Percentiles rank a stretch among this genome's conserved stretches.
Evolutionary conservation across 768 basidiomycete genomes (phyloP).

Genomic region (Trichaptum fuscoviolaceum): DNA sequence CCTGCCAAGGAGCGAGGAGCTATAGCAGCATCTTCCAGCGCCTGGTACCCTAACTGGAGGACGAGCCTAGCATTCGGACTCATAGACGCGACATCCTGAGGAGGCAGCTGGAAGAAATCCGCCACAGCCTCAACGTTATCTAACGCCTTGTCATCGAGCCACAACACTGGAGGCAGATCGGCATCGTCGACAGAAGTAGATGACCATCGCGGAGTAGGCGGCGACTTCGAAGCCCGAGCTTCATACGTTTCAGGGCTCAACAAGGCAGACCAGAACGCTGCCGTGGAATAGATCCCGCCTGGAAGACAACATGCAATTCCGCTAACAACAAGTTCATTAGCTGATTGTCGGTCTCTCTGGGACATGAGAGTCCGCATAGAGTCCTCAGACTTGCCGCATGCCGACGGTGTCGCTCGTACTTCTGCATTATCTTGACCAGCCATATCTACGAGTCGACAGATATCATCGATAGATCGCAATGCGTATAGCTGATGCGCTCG

Average conservation of each 20-base stretch:
- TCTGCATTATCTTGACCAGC: too few relatives aligned
- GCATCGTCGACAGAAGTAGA: not conserved
- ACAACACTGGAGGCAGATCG: not conserved
- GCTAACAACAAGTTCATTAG: conserved; percentile 2
- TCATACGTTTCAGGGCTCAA: not conserved
- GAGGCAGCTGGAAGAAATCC: conserved; percentile 5
- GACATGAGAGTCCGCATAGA: too few relatives aligned
- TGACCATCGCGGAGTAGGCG: not conserved
- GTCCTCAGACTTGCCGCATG: too few relatives aligned
- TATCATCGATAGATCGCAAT: too few relatives aligned
- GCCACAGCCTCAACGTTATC: conserved; percentile 3
- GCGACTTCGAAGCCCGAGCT: not conserved
- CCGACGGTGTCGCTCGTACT: too few relatives aligned
- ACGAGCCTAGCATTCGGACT: conserved; percentile 5
- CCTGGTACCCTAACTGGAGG: conserved; percentile 7
- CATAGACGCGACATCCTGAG: conserved; percentile 2
- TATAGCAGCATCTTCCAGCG: conserved; percentile 8
- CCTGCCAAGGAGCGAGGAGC: conserved; percentile 2
- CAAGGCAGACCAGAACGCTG: conserved; percentile 7
- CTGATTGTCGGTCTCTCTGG: too few relatives aligned
- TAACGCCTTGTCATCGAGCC: not conserved
- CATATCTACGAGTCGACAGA: too few relatives aligned
- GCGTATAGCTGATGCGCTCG: too few relatives aligned
- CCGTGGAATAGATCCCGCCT: conserved; percentile 4
- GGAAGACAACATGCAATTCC: conserved; percentile 7